A percentile compares a stretch with the other conserved stretches of the same genome.
Conservation (phyloP, 2,329 filamentous ascomycete genomes). For the Teratosphaeria zuluensis region DNA sequence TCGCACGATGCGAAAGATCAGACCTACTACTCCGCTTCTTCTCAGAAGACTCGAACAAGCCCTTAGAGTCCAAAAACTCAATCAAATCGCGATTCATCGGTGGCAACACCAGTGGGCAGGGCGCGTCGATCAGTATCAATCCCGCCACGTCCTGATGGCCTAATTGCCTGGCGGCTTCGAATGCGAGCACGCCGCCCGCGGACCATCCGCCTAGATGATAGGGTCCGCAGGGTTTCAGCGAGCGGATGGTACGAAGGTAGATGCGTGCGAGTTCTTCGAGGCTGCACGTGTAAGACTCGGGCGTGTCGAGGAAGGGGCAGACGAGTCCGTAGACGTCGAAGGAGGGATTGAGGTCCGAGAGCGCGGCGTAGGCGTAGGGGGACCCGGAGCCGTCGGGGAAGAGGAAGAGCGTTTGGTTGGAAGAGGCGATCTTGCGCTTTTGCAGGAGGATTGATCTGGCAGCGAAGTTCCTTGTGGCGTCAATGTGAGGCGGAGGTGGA, state of each 20-base stretch:
- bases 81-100: neutral
- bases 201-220: slow-evolving; percentile 26
- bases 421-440: slow-evolving; percentile 7
- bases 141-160: neutral
- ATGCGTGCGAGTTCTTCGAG: neutral
- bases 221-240: slow-evolving; percentile 20
- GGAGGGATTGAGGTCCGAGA: slow-evolving; percentile 31
- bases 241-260: slow-evolving; percentile 22
- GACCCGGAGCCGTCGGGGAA: slow-evolving; percentile 40
- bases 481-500: neutral
- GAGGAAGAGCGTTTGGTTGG: slow-evolving; percentile 18
- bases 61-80: neutral
- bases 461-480: too few relatives aligned
- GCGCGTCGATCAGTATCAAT: neutral
- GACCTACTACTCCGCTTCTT: too few relatives aligned
- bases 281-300: neutral
- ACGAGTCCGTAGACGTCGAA: slow-evolving; percentile 1
- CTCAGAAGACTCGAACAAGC: neutral
- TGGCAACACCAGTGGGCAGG: neutral
- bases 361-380: slow-evolving; percentile 36
- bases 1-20: neutral
- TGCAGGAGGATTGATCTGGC: too few relatives aligned
- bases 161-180: slow-evolving; percentile 3
- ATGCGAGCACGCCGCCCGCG: slow-evolving; percentile 7
- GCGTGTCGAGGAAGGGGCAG: neutral